A percentile compares a stretch with the other conserved stretches of the same genome.
phyloP scores from a whole-genome alignment of 2,329 filamentous ascomycete species.

The Fusarium keratoplasticum region DNA sequence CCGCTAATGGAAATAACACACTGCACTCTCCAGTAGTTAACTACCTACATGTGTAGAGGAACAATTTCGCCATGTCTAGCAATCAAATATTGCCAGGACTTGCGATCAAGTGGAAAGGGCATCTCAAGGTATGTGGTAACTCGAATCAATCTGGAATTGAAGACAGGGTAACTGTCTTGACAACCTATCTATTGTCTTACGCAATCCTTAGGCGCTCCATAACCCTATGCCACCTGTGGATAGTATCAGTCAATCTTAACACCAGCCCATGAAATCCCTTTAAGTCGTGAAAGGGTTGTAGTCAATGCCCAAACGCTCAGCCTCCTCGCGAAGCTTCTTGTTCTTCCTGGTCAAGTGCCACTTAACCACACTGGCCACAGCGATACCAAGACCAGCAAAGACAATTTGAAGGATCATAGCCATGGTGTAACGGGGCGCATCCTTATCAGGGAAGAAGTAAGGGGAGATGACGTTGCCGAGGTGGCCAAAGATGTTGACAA shows the following conservation, averaged over 20 bases:
- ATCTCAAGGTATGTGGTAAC: too few species aligned
- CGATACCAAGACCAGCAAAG: slow-evolving; percentile 26
- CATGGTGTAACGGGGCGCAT: slow-evolving; percentile 45
- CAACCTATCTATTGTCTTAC: background rate
- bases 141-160: background rate
- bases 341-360: slow-evolving; percentile 34
- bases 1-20: background rate
- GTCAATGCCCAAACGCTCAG: slow-evolving; percentile 21
- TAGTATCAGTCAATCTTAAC: background rate
- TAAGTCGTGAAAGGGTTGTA: slow-evolving; percentile 33
- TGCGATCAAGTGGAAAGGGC: too few species aligned
- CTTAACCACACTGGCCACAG: slow-evolving; percentile 14
- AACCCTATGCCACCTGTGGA: background rate
- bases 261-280: background rate
- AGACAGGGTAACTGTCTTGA: background rate
- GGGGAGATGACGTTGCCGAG: slow-evolving; percentile 55
- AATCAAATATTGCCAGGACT: too few species aligned
- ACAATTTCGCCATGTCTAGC: too few species aligned
- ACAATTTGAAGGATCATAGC: slow-evolving; percentile 43
- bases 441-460: slow-evolving; percentile 51
- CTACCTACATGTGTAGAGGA: too few species aligned
- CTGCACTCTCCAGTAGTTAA: too few species aligned
- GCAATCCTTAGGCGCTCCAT: background rate
- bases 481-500: slow-evolving; percentile 52
- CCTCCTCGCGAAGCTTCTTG: slow-evolving; percentile 29